A percentile compares a stretch with the other conserved stretches of the same genome.
phyloP scores from a whole-genome alignment of 176 grass and related monocot genomes.

The sorghum (Sorghum bicolor) region Sorghum_bicolor_NCBIv3 NC_012876.2:4455501-4456000 shows the following conservation, averaged over 20 bases:
- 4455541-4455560: constrained; percentile 98
- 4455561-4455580: constrained; percentile 99
- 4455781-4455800: not conserved
- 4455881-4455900: not conserved
- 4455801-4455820: not conserved
- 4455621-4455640: not conserved
- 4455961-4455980: not conserved
- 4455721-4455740: not conserved
- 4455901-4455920: not conserved
- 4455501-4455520: constrained; percentile 99
- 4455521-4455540: constrained; percentile 97
- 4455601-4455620: not conserved
- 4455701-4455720: not conserved
- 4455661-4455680: not conserved
- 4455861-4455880: not conserved
- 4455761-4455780: not conserved
- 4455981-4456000: not conserved
- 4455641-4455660: not conserved
- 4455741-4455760: not conserved
- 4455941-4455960: too few species aligned
- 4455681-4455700: not conserved
- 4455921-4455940: not conserved
- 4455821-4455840: not conserved
- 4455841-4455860: not conserved
- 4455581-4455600: constrained; percentile 82